Conservation (phyloP, 805 yeast species). For the Yarrowia divulgata region DNA sequence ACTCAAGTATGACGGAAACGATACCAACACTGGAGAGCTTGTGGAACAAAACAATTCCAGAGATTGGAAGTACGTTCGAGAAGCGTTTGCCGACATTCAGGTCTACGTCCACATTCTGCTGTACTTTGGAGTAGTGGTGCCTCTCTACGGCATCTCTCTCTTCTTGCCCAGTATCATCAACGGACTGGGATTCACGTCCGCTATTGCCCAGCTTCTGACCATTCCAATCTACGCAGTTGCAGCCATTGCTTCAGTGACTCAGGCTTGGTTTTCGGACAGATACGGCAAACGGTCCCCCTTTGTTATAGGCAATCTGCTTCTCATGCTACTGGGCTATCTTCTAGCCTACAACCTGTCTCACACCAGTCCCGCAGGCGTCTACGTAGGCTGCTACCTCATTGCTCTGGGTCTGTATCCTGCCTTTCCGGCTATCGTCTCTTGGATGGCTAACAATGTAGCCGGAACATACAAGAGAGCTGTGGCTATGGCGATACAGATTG, state of each 20-base stretch:
- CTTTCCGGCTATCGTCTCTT: conserved; percentile 3
- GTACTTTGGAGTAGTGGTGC: neutral
- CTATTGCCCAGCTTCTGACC: neutral
- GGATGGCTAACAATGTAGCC: neutral
- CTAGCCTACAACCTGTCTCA: neutral
- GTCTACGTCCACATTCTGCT: conserved; percentile 1
- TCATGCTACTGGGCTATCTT: neutral
- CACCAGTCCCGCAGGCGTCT: neutral
- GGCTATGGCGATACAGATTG: neutral
- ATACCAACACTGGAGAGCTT: neutral
- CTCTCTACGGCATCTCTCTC: neutral
- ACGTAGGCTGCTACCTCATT: neutral
- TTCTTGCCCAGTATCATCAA: conserved; percentile 2
- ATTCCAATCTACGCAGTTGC: neutral
- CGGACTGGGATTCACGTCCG: neutral
- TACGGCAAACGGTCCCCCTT: neutral
- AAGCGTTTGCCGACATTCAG: neutral
- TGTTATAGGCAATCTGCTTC: neutral
- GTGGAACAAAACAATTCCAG: neutral
- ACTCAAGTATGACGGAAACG: neutral
- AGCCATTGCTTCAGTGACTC: neutral
- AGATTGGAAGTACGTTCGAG: neutral
- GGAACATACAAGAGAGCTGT: neutral
- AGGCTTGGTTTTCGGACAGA: conserved; percentile 1
- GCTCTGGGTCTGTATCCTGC: neutral